Percentiles rank a stretch among this genome's conserved stretches.
These are phyloP conservation scores for Cryoendolithus antarcticus DNA, from an alignment of 2,329 filamentous ascomycete genomes.

Conservation along the genomic window DNA sequence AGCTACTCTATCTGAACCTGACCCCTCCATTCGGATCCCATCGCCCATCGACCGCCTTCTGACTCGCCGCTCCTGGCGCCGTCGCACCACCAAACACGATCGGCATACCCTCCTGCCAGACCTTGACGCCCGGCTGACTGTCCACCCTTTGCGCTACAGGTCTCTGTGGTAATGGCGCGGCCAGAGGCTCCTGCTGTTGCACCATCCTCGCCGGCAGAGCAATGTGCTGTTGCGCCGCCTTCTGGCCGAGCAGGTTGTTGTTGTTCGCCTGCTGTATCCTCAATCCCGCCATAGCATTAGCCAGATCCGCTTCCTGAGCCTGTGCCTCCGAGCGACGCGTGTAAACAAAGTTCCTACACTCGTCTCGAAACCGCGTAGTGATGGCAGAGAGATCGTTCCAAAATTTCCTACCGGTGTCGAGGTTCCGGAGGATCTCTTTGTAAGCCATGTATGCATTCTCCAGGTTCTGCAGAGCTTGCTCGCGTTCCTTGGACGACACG, in stretches of 20 bases:
- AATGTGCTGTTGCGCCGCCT: constrained; percentile 23
- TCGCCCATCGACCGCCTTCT: constrained; percentile 8
- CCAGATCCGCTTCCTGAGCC: constrained; percentile 57
- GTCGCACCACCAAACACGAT: constrained; percentile 18
- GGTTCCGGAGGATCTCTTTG: constrained; percentile 85
- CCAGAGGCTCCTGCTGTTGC: constrained; percentile 36
- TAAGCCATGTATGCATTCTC: constrained; percentile 93
- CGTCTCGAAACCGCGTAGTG: constrained; percentile 72
- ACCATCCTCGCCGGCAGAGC: constrained; percentile 19
- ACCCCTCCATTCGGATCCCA: constrained; percentile 20
- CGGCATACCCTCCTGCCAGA: constrained; percentile 24
- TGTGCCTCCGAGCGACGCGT: constrained; percentile 70
- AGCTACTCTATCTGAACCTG: constrained; percentile 8
- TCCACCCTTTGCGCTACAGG: constrained; percentile 11
- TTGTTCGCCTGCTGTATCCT: constrained; percentile 33
- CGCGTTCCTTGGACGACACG: constrained; percentile 57
- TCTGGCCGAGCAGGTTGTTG: constrained; percentile 32
- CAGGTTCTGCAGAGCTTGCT: constrained; percentile 72
- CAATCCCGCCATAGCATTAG: constrained; percentile 47
- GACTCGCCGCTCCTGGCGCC: background rate
- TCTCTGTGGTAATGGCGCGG: constrained; percentile 39
- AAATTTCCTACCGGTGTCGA: constrained; percentile 86
- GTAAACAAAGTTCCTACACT: constrained; percentile 64
- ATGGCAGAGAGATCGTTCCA: constrained; percentile 93
- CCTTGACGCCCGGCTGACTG: constrained; percentile 11